Evolutionary conservation across 2,329 filamentous ascomycete genomes (phyloP).

Genomic region (Orbilia blumenaviensis): DNA sequence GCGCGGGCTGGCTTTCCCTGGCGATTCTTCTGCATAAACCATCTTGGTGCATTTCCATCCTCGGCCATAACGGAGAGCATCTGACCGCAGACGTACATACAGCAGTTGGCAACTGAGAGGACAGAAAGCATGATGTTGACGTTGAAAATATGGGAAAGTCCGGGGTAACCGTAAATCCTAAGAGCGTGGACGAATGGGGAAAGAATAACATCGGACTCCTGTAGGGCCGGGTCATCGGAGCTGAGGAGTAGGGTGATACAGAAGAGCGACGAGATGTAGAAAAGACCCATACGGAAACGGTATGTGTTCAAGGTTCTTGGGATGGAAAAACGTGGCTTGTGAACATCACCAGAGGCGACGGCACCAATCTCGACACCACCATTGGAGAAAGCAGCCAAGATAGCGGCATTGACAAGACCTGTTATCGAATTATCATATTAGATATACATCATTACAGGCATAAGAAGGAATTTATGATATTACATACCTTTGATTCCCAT

Average conservation of each 20-base stretch:
- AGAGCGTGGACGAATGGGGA: slow-evolving; percentile 48
- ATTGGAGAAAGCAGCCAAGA: slow-evolving; percentile 52
- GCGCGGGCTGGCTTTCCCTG: slow-evolving; percentile 51
- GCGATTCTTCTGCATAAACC: slow-evolving; percentile 22
- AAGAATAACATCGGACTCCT: slow-evolving; percentile 28
- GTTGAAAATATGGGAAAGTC: slow-evolving; percentile 46
- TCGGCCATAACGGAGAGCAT: slow-evolving; percentile 45
- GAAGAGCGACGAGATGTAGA: slow-evolving; percentile 49
- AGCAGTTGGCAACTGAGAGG: slow-evolving; percentile 50
- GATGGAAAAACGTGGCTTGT: slow-evolving; percentile 50
- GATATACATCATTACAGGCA: slow-evolving; percentile 2
- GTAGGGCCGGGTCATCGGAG: slow-evolving; percentile 38
- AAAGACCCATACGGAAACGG: slow-evolving; percentile 52
- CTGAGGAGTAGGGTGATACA: slow-evolving; percentile 39
- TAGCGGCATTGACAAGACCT: slow-evolving; percentile 43
- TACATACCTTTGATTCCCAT: slow-evolving; percentile 47
- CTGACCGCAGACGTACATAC: slow-evolving; percentile 52
- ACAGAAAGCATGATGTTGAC: slow-evolving; percentile 48
- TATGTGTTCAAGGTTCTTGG: slow-evolving; percentile 51
- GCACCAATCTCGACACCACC: slow-evolving; percentile 52
- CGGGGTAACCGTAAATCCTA: slow-evolving; percentile 34
- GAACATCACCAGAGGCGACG: slow-evolving; percentile 47
- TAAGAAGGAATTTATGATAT: background rate
- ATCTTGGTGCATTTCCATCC: slow-evolving; percentile 45
- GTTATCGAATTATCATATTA: background rate